Evolutionary conservation across 176 grass and related monocot species (phyloP).

Genomic region (Tuctoria greenei): DNA sequence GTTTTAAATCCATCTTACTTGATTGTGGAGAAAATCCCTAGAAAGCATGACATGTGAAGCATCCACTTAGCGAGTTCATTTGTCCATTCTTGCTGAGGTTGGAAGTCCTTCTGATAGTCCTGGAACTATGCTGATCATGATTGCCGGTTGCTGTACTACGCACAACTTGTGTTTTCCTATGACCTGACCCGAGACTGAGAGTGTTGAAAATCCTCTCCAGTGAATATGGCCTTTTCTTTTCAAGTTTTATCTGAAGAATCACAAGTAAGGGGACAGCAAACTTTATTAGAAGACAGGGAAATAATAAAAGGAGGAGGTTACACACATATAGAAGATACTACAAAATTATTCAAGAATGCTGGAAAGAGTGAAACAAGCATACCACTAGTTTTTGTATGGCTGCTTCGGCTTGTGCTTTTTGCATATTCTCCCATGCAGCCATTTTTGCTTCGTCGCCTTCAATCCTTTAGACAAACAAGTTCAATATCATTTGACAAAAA

Average conservation of each 20-base stretch:
- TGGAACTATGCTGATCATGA: slow-evolving; percentile 50
- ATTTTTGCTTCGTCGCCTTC: slow-evolving; percentile 69
- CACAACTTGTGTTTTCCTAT: slow-evolving; percentile 68
- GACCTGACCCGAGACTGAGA: slow-evolving; percentile 49
- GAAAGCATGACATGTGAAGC: slow-evolving; percentile 82
- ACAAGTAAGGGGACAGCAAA: slow-evolving; percentile 23
- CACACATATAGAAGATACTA: not conserved
- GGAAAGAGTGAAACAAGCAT: slow-evolving; percentile 33
- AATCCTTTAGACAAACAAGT: slow-evolving; percentile 42
- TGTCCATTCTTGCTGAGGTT: slow-evolving; percentile 59
- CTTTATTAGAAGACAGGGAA: not conserved
- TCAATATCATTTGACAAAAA: not conserved
- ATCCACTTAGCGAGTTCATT: slow-evolving; percentile 60
- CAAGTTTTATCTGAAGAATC: slow-evolving; percentile 67
- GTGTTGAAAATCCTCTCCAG: slow-evolving; percentile 75
- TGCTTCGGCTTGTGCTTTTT: slow-evolving; percentile 68
- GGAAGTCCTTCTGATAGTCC: slow-evolving; percentile 43
- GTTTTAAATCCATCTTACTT: slow-evolving; percentile 37
- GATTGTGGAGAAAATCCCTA: slow-evolving; percentile 30
- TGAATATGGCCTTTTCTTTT: slow-evolving; percentile 62
- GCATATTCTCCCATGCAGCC: slow-evolving; percentile 75
- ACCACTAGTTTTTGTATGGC: slow-evolving; percentile 75
- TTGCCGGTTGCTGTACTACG: slow-evolving; percentile 29
- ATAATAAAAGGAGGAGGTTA: not conserved
- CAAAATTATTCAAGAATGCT: not conserved